Evolutionary conservation across 2,329 filamentous ascomycete species (phyloP).

Genomic region (Fonsecaea pedrosoi): DNA sequence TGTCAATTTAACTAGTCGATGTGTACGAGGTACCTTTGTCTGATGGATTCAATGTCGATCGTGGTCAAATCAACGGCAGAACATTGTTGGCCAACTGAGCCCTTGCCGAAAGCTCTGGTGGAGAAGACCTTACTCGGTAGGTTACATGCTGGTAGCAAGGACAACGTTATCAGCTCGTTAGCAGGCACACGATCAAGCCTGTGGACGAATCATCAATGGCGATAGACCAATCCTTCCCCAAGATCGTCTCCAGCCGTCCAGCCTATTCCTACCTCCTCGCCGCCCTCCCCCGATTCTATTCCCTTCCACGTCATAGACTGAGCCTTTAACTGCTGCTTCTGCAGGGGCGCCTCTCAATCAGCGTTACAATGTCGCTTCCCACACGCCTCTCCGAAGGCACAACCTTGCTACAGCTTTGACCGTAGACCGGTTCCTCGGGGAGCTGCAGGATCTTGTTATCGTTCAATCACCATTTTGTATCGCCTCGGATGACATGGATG

Average conservation of each 20-base stretch:
- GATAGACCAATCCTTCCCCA: neutral
- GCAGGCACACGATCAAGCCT: conserved; percentile 23
- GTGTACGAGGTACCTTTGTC: conserved; percentile 1
- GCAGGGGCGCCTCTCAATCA: conserved; percentile 7
- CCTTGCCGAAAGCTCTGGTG: conserved; percentile 18
- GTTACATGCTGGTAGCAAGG: conserved; percentile 16
- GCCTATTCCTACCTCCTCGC: neutral
- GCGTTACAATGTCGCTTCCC: conserved; percentile 14
- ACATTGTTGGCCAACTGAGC: conserved; percentile 3
- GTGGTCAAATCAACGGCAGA: neutral
- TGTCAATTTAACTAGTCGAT: neutral
- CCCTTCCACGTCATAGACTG: conserved; percentile 13
- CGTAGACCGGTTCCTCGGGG: conserved; percentile 6
- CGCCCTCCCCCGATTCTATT: neutral
- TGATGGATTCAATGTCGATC: neutral
- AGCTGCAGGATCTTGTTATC: conserved; percentile 25
- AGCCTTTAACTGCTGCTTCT: conserved; percentile 8
- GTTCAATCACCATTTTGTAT: conserved; percentile 21
- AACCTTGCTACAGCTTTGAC: conserved; percentile 13
- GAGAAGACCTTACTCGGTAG: conserved; percentile 10
- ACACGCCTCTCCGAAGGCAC: conserved; percentile 1
- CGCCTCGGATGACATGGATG: conserved; percentile 4
- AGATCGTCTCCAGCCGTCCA: conserved; percentile 12
- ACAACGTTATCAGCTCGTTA: conserved; percentile 9
- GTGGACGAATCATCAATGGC: conserved; percentile 16